Conservation (phyloP, 495 filamentous ascomycete genomes). For the Neurospora sp. region DNA sequence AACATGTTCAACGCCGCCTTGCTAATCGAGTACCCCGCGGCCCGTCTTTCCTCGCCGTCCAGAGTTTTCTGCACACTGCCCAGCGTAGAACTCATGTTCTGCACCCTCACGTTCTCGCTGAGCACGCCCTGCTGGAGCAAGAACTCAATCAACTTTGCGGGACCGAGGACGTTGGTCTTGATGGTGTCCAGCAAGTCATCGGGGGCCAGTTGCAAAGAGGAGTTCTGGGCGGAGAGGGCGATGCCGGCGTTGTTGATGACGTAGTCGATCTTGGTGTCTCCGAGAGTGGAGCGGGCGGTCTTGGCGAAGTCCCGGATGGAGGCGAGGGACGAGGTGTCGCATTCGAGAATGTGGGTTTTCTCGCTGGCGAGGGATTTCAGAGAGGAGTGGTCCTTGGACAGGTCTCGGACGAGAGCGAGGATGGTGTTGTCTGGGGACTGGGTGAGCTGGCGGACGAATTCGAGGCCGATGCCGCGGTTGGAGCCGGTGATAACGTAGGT, state of each 20-base stretch:
- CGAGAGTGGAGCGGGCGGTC: conserved; percentile 12
- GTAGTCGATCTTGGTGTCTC: conserved; percentile 29
- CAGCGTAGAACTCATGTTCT: conserved; percentile 33
- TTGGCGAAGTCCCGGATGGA: conserved; percentile 27
- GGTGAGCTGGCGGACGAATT: conserved; percentile 44
- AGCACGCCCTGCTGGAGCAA: conserved; percentile 19
- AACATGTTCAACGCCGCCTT: conserved; percentile 37
- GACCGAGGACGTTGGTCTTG: conserved; percentile 31
- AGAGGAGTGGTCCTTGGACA: conserved; percentile 24
- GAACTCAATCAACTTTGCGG: conserved; percentile 26
- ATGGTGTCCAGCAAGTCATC: conserved; percentile 22
- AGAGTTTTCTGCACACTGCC: conserved; percentile 14
- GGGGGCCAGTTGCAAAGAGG: conserved; percentile 23
- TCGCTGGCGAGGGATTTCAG: conserved; percentile 9
- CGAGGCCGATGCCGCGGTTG: conserved; percentile 46
- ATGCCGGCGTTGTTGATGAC: conserved; percentile 36
- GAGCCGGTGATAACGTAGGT: conserved; percentile 46
- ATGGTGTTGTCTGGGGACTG: conserved; percentile 34
- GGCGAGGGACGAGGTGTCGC: conserved; percentile 24
- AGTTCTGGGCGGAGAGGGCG: conserved; percentile 24
- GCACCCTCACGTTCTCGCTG: conserved; percentile 15
- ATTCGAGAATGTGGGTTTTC: conserved; percentile 30
- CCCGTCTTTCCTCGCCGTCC: conserved; percentile 8
- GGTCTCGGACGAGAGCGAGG: conserved; percentile 36
- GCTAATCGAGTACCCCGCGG: conserved; percentile 28